Percentiles rank a stretch among this genome's conserved stretches.
Conservation (phyloP, 2,329 filamentous ascomycete species). For the Colletotrichum trifolii region DNA sequence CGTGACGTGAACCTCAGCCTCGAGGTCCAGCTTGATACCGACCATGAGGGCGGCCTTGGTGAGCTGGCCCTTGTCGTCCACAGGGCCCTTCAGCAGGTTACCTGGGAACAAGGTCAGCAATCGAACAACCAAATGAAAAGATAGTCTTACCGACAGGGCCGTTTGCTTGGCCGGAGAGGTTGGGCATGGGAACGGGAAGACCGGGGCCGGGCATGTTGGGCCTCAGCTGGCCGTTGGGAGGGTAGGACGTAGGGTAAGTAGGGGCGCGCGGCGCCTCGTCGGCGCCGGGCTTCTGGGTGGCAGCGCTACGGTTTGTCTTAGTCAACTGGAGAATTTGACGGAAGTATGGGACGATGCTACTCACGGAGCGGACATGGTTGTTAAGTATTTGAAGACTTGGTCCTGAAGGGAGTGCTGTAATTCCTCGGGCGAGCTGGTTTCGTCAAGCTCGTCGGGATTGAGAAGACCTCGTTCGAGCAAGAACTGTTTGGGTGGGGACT, state of each 20-base stretch:
- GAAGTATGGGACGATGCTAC: neutral
- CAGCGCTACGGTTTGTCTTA: neutral
- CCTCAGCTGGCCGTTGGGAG: slow-evolving; percentile 18
- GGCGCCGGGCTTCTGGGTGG: slow-evolving; percentile 15
- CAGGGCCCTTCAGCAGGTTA: slow-evolving; percentile 67
- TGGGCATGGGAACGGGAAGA: slow-evolving; percentile 43
- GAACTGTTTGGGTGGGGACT: slow-evolving; percentile 32
- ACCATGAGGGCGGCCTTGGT: slow-evolving; percentile 68
- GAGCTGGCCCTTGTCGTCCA: slow-evolving; percentile 66
- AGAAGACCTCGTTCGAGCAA: slow-evolving; percentile 30
- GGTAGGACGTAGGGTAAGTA: slow-evolving; percentile 29
- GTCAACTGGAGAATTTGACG: neutral
- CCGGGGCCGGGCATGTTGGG: slow-evolving; percentile 20
- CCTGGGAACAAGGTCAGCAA: slow-evolving; percentile 41
- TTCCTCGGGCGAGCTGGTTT: slow-evolving; percentile 27
- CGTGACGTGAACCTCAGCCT: slow-evolving; percentile 71
- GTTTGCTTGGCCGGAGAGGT: slow-evolving; percentile 50
- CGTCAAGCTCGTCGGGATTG: slow-evolving; percentile 22
- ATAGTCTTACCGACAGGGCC: slow-evolving; percentile 40
- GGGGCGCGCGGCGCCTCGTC: slow-evolving; percentile 29
- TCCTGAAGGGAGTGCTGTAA: slow-evolving; percentile 28
- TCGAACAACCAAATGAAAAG: neutral
- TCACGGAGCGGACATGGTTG: slow-evolving; percentile 34
- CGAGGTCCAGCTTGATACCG: slow-evolving; percentile 72
- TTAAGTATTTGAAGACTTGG: slow-evolving; percentile 31